Evolutionary conservation across 1,284 basidiomycete genomes (phyloP), one percentile per base, ranked within the genome.

Genomic region (Heterobasidion irregulare): DNA sequence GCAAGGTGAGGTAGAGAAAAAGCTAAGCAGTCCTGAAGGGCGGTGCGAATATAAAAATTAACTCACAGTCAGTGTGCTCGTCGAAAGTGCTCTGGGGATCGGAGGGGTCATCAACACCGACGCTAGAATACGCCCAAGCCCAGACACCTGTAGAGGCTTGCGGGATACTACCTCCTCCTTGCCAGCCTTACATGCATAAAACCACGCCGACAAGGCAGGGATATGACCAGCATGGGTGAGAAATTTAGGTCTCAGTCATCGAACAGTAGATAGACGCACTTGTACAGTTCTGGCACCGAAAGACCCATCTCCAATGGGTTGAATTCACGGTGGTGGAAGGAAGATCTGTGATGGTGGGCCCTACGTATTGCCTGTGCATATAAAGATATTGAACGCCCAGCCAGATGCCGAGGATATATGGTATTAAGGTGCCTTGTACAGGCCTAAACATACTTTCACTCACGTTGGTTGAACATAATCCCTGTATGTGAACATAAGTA

Each of bases 91-190:
- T 72, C 44, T 68, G 56, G 2, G 74, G 64, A 59, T 73, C 68
- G 13, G 74, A 62, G 4, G 75, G 75, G 52, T 65, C 65, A 56
- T 65, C 63, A 6, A 71, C 69, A 4, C 60, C 68, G 51, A 70
- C 64, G 56, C 54, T 64, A 8, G 77, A 75, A 59, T 66, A 73
- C 1, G 74, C 79, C 81, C 82, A 84, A 13, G 80, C 82, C 8
- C 77, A 70, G 10, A 75, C 78, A 47, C 75, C 74, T 9, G 65
- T 62, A 7, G 65, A 63, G 50, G 63, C 70, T 16, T 74, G 66
- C 50, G 75, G 70, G 48, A 83, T 68, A 58, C 71, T 70, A 19
- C 68, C 66, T 52, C 65, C 65, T 33, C 62, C 62, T 34, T 56
- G 47, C 67, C 66, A 68, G 38, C 57, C 67, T 67, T 53, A 32